These are phyloP conservation scores for Letharia columbiana DNA, from an alignment of 495 filamentous ascomycete species.

Conservation along the genomic window DNA sequence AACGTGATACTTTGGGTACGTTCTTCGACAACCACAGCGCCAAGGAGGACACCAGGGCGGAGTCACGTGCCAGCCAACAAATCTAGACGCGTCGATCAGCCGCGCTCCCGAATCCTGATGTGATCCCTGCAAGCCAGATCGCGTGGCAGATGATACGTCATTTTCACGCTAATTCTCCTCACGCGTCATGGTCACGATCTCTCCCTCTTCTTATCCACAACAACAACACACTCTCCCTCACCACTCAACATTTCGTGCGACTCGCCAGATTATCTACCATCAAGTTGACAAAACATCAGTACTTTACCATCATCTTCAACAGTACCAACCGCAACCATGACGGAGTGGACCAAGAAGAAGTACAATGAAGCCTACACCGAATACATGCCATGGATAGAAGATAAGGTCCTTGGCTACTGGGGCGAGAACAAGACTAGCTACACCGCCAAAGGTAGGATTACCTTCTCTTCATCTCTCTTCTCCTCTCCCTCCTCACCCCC, in stretches of 20 bases:
- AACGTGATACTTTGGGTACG: too few relatives aligned
- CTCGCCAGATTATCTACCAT: not conserved
- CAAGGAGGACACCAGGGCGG: too few relatives aligned
- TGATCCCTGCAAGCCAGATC: slow-evolving; percentile 2
- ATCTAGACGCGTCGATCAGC: not conserved
- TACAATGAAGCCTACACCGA: slow-evolving; percentile 56
- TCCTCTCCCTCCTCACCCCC: not conserved
- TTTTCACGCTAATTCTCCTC: not conserved
- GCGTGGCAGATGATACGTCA: not conserved
- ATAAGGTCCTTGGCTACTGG: slow-evolving; percentile 53
- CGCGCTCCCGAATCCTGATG: not conserved
- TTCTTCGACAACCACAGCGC: too few relatives aligned
- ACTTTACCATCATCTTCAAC: not conserved
- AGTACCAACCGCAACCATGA: slow-evolving; percentile 20
- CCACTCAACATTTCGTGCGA: not conserved
- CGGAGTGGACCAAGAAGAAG: slow-evolving; percentile 44
- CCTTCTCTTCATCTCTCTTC: not conserved
- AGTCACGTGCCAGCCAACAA: too few relatives aligned
- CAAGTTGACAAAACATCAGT: not conserved
- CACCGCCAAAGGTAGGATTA: slow-evolving; percentile 41
- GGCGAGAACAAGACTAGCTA: slow-evolving; percentile 60
- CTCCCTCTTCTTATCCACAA: not conserved
- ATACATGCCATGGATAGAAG: slow-evolving; percentile 62
- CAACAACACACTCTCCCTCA: not conserved
- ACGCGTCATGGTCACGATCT: slow-evolving; percentile 1